Evolutionary conservation across 805 yeast species (phyloP), one percentile per base, ranked within the genome.

Genomic region (Yamadazyma phyllophila): DNA sequence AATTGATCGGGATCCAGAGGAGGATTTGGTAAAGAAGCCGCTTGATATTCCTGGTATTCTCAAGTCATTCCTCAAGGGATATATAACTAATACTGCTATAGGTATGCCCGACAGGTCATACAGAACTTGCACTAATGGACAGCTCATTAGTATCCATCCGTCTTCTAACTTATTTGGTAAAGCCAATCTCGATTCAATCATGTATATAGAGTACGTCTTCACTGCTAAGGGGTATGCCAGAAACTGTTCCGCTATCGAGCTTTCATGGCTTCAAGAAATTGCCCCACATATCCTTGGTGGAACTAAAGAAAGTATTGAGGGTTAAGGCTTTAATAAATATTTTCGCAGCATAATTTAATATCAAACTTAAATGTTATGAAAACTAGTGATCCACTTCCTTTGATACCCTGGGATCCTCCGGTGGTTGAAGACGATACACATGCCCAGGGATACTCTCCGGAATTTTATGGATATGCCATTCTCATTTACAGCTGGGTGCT

Each of bases 21-120:
- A 53, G 1, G 57, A 48, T 6, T 51, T 45, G 2, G 39, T 16
- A 20, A 56, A 55, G 45, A 46, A 65, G 13, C 51, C 76, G 35
- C 48, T 80, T 35, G 83, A 83, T 51, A 74, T 80, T 27, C 76
- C 83, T 13, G 57, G 69, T 2, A 74, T 92, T 7, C 68, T 92
- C 45, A 87, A 88, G 61, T 79, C 96, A 20, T 94, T 94, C 63
- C 67, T 94, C 33, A 73, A 75, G 32, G 99, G 99, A 0, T 92
- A 77, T 56, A 77, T 88, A n/a, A 76, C 84, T 39, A 91, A 92
- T 62, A 83, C 96, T 0, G 99, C 99, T 0, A 80, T 94, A 14
- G 96, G 97, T 9, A 80, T 88, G 81, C 96, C 98, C 0, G 98
- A 94, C 63, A 76, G 97, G 58, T 85, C 96, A 3, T 94, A 84